Evolutionary conservation across 495 filamentous ascomycete species (phyloP).

Genomic region (Apodospora peruviana): DNA sequence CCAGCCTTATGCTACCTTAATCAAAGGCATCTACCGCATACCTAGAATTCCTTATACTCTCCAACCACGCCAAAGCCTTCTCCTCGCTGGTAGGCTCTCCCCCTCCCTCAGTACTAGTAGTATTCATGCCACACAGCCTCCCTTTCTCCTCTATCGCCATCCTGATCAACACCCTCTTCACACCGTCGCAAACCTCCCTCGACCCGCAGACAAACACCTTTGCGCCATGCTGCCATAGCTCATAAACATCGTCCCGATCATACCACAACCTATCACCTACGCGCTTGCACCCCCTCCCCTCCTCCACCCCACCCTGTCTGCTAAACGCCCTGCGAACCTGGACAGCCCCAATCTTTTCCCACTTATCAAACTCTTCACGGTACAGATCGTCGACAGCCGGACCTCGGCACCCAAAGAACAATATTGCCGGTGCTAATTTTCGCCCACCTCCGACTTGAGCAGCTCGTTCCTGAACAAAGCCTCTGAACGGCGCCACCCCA

Average conservation of each 20-base stretch:
- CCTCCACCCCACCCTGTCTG: slow-evolving; percentile 18
- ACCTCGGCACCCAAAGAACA: slow-evolving; percentile 61
- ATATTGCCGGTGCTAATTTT: slow-evolving; percentile 50
- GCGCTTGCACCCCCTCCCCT: slow-evolving; percentile 43
- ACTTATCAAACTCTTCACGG: slow-evolving; percentile 51
- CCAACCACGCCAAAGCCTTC: slow-evolving; percentile 45
- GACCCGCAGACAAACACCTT: slow-evolving; percentile 66
- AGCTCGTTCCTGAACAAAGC: slow-evolving; percentile 64
- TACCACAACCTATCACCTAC: slow-evolving; percentile 58
- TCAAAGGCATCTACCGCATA: slow-evolving; percentile 69
- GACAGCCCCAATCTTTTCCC: slow-evolving; percentile 55
- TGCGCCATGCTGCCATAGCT: slow-evolving; percentile 53
- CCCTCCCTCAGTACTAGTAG: slow-evolving; percentile 16
- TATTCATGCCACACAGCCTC: too few species aligned
- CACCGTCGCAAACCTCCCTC: slow-evolving; percentile 53
- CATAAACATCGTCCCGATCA: slow-evolving; percentile 45
- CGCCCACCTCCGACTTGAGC: slow-evolving; percentile 47
- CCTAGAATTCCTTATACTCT: slow-evolving; percentile 51
- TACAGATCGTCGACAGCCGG: slow-evolving; percentile 57
- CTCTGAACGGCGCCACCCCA: slow-evolving; percentile 63
- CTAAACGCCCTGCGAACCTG: slow-evolving; percentile 53
- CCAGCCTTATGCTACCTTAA: too few species aligned
- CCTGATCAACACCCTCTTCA: slow-evolving; percentile 39
- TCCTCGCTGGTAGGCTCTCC: slow-evolving; percentile 35
- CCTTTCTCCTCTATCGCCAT: slow-evolving; percentile 46